Evolutionary conservation across 169 alveolate genomes (phyloP), one percentile per base, ranked within the genome.

Genomic region (Cryptosporidium felis): DNA sequence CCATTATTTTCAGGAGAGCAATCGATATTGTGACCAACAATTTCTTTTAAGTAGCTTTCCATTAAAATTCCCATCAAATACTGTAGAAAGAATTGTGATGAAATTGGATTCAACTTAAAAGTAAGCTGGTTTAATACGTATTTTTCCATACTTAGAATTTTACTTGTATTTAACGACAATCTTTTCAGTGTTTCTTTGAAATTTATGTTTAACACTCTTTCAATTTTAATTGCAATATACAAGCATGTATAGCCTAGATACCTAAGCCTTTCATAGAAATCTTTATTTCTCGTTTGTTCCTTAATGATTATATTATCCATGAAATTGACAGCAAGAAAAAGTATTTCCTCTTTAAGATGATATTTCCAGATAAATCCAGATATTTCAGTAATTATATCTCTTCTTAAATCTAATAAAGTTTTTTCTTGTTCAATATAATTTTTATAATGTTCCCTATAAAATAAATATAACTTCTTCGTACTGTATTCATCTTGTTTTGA

Each of bases 41-140:
- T 53, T 21, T 74, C 59, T 34, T 74, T 49, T 34, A 74, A 23
- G 28, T 74, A 53, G 32, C 67, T 74, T 49, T 49, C 85, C 51
- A 53, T 53, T 36, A 53, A 47, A 14, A 74, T 74, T 34, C 67
- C 85, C 65, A 74, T 49, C 18, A 49, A 30, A 21, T 26, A 41
- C 41, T 74, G 85, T 16, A 74, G 34, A 53, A 74, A 21, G 5
- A 56, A 23, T 8, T 53, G 65, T 16, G 85, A 23, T 53, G 67
- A 53, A 32, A 56, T 38, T 8, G 85, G 85, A 38, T 74, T 74
- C 59, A 74, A 49, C 26, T 47, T 74, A 74, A 74, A 74, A 23
- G 85, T 51, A 53, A 74, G 85, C 34, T 53, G 74, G 12, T 36
- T 30, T 38, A 74, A 36, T 5, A 74, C 56, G 28, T 74, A 56